Base-by-base conservation (phyloP, 2,329 filamentous ascomycete genomes). In the Claviceps sp. region DNA sequence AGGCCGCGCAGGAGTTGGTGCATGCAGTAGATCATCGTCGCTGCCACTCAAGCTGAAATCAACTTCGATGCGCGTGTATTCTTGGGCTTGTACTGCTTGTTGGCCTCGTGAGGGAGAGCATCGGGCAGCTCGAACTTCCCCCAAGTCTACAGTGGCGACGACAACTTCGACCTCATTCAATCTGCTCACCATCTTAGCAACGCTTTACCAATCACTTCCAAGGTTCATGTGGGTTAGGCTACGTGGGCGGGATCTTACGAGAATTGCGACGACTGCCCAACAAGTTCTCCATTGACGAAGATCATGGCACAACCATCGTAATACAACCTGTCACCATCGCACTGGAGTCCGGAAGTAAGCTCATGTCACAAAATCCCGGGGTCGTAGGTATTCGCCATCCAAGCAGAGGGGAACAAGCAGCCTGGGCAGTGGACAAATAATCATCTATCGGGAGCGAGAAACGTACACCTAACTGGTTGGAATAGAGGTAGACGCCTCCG, bases 91-190 rank as follows among this genome's bases (percentile, higher is more conserved):
- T n/a, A 50, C 53, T 16, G 54, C 56, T 38, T 57, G 56, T 20
- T 55, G 44, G 42, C 45, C 45, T 4, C 56, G 54, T 20, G 51
- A 52, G 5, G 45, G 50, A 17, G 47, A 23, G 16, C 43, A 52
- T 20, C 50, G 26, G 50, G 39, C 37, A 36, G 45, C 22, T 47
- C 68, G n/a, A 5, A 91, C 84, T 56, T 87, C 81, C 59, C 91
- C 86, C 2, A 86, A 68, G 58, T 86, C 82, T 6, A 86, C 71
- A 0, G 80, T 85, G 2, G 82, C 83, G 5, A 74, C 78, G 17
- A 83, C 66, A 4, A 86, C 80, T 58, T 86, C 82, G 5, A 86
- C 81, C 22, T 52, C 50, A 36, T 52, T 52, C 29, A 48, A 29
- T 20, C 49, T 45, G 34, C 36, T 22, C 16, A 40, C n/a, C n/a